These are phyloP conservation scores for Thielaviopsis musarum DNA, from an alignment of 2,329 filamentous ascomycete species.

Conservation along the genomic window DNA sequence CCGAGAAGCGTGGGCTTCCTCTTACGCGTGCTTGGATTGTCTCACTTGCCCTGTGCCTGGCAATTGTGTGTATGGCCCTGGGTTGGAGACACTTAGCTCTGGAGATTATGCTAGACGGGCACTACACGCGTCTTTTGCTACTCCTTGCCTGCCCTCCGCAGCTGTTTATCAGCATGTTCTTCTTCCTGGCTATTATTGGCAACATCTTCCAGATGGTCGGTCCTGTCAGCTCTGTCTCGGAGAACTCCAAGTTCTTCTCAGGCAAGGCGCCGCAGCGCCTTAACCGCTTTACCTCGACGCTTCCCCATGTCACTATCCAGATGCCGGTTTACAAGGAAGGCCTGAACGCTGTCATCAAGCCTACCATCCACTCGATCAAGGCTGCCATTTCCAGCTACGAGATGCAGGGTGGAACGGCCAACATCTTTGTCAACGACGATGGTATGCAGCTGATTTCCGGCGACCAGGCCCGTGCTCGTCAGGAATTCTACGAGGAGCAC, in stretches of 20 bases:
- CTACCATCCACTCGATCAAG: constrained; percentile 31
- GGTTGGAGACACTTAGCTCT: constrained; percentile 39
- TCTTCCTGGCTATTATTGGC: constrained; percentile 27
- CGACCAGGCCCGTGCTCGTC: constrained; percentile 23
- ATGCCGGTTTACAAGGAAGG: constrained; percentile 29
- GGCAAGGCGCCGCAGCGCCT: constrained; percentile 20
- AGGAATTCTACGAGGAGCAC: constrained; percentile 38
- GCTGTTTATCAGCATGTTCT: constrained; percentile 39
- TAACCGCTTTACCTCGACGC: constrained; percentile 19
- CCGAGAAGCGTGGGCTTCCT: constrained; percentile 30
- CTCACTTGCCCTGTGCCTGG: constrained; percentile 33
- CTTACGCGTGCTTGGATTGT: constrained; percentile 39
- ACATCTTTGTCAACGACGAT: constrained; percentile 46
- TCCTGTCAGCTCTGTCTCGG: constrained; percentile 26
- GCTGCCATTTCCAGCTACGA: constrained; percentile 34
- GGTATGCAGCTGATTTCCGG: constrained; percentile 37
- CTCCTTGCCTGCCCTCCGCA: constrained; percentile 34
- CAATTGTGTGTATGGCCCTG: constrained; percentile 34
- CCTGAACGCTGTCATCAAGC: constrained; percentile 26
- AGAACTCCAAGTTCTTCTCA: constrained; percentile 30
- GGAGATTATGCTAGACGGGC: constrained; percentile 34
- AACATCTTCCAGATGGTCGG: constrained; percentile 30
- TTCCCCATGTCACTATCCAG: constrained; percentile 28
- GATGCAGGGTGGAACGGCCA: constrained; percentile 27
- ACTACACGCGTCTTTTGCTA: constrained; percentile 37